A percentile compares a stretch with the other conserved stretches of the same genome.
These are phyloP conservation scores for Fusarium tuaranense DNA, from an alignment of 2,329 filamentous ascomycete genomes.

Conservation along the genomic window DNA sequence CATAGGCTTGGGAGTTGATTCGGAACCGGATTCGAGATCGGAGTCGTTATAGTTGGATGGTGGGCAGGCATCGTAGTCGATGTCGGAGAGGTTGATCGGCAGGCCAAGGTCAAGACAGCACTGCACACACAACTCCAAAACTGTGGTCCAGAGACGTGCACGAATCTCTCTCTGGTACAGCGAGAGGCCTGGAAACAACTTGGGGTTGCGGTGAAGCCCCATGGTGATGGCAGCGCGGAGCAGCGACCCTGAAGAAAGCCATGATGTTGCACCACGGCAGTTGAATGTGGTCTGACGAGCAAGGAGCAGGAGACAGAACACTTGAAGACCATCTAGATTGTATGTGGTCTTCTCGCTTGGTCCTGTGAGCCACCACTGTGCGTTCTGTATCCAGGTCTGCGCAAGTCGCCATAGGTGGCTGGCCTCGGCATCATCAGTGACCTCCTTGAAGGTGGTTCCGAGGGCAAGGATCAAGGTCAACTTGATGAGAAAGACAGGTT, in stretches of 20 bases:
- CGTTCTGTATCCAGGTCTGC: slow-evolving; percentile 43
- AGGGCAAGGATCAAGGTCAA: slow-evolving; percentile 38
- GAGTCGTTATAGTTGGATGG: slow-evolving; percentile 41
- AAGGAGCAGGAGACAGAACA: slow-evolving; percentile 40
- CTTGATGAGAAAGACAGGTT: slow-evolving; percentile 37
- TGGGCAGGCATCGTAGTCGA: slow-evolving; percentile 33
- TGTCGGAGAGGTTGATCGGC: slow-evolving; percentile 31
- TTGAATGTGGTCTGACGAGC: slow-evolving; percentile 43
- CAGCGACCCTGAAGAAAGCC: slow-evolving; percentile 41
- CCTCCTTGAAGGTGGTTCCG: slow-evolving; percentile 38
- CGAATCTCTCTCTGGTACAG: slow-evolving; percentile 38
- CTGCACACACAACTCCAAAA: slow-evolving; percentile 39
- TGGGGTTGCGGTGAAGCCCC: slow-evolving; percentile 41
- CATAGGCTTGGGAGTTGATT: slow-evolving; percentile 15
- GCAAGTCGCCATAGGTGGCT: slow-evolving; percentile 29
- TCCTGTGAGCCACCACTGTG: slow-evolving; percentile 44
- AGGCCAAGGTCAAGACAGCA: slow-evolving; percentile 40
- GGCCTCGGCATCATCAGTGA: slow-evolving; percentile 25
- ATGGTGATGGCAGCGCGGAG: slow-evolving; percentile 43
- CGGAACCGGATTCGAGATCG: slow-evolving; percentile 27
- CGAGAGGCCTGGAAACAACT: slow-evolving; percentile 33
- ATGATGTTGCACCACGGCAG: slow-evolving; percentile 41
- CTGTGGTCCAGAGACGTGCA: slow-evolving; percentile 40
- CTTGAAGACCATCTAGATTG: slow-evolving; percentile 41
- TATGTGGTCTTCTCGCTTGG: slow-evolving; percentile 42